Conservation (phyloP, 176 grass and related monocot genomes). For the Poa pratensis region DNA sequence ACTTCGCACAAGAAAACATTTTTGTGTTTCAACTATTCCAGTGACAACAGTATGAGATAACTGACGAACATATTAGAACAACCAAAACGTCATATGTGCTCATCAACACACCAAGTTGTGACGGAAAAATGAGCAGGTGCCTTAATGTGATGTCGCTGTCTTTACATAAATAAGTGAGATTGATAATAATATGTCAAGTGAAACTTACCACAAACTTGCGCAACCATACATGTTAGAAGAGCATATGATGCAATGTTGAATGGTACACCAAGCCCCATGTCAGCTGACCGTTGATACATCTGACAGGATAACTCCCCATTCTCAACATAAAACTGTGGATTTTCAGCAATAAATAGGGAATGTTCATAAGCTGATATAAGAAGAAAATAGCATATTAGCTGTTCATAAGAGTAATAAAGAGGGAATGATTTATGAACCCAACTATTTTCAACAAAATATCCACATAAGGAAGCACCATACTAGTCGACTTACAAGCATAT, state of each 20-base stretch:
- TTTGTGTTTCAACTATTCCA: too few relatives aligned
- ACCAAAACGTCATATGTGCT: neutral
- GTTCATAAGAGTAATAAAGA: neutral
- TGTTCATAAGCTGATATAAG: neutral
- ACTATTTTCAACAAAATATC: neutral
- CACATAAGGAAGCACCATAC: neutral
- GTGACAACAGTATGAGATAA: too few relatives aligned
- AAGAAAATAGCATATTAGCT: neutral
- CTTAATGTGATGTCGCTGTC: neutral
- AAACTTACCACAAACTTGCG: conserved; percentile 90
- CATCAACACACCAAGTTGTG: neutral
- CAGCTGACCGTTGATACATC: conserved; percentile 95
- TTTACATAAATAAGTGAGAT: neutral
- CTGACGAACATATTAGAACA: too few relatives aligned
- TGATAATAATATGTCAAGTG: neutral
- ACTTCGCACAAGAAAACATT: too few relatives aligned
- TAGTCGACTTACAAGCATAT: neutral
- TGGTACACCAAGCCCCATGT: conserved; percentile 91
- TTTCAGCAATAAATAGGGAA: neutral
- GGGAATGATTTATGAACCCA: neutral
- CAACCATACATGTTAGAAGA: conserved; percentile 84
- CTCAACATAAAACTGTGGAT: conserved; percentile 73
- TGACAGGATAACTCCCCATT: conserved; percentile 88
- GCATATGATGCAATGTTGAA: conserved; percentile 90
- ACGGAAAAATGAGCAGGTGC: neutral